Base-by-base conservation (phyloP, 2,329 filamentous ascomycete species). In the Dactylellina sp. region DNA sequence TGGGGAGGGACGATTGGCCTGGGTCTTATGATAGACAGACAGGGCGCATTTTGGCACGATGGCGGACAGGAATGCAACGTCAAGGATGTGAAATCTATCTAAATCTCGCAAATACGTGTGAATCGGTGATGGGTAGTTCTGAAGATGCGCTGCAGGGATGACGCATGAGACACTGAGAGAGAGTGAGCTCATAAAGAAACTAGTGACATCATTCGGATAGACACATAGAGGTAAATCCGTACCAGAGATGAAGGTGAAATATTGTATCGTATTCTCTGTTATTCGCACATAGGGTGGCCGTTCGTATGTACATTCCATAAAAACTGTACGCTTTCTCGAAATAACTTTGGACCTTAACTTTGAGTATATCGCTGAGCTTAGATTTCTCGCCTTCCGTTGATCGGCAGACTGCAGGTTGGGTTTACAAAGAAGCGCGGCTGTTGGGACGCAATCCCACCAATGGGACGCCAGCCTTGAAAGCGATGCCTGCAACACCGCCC, bases 391-490 rank as follows among this genome's bases (percentile, higher is more conserved):
- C 14, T n/a, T 11, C 46, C 7, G 6, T 37, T 46, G 44, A 68
- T 60, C 53, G 22, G 39, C 22, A 18, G 12, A 6, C 37, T 57
- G 53, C 53, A 57, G 53, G 7, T 68, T 35, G 63, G 44, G 50
- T 44, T 20, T 32, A 66, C 44, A 56, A 42, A n/a, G 14, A 37
- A 14, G 24, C 46, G 63, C 63, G 63, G 63, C 46, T 59, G 53
- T 52, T 53, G 63, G 63, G 37, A 60, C 46, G 20, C 18, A 68
- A 68, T 60, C 46, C 63, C 63, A 68, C 63, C 63, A 68, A 68
- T 68, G 37, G 53, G 63, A 32, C 32, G 9, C n/a, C n/a, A n/a
- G n/a, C n/a, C 11, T n/a, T 35, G 22, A 12, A 14, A 18, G 53
- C 55, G 63, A 53, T 46, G 46, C 37, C 53, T 60, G 46, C 63